A percentile compares a stretch with the other conserved stretches of the same genome.
phyloP scores from a whole-genome alignment of 164 flowering plant species.

The Euptelea pleiosperma region DNA sequence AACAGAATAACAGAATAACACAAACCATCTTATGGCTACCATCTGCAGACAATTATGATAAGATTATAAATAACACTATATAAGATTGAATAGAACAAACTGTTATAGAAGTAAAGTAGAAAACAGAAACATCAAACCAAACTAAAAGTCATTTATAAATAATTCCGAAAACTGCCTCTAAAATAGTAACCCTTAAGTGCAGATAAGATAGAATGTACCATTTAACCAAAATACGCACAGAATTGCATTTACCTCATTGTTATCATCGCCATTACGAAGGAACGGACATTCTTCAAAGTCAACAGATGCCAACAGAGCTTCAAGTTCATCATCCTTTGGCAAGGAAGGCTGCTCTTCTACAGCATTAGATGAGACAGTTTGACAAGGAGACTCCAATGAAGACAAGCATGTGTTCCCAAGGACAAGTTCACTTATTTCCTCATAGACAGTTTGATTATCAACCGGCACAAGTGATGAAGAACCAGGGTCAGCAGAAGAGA shows the following conservation, averaged over 20 bases:
- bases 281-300: constrained; percentile 8
- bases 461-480: constrained; percentile 1
- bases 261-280: not conserved
- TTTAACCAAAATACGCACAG: no score
- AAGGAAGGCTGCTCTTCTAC: not conserved
- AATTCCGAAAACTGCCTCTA: no score
- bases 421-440: not conserved
- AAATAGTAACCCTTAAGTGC: no score
- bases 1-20: no score
- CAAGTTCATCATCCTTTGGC: constrained; percentile 8
- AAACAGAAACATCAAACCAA: no score
- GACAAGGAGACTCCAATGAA: constrained; percentile 17
- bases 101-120: no score
- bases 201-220: no score
- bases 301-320: constrained; percentile 4
- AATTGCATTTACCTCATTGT: constrained; percentile 28
- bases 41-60: no score
- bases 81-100: no score
- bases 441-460: constrained; percentile 2
- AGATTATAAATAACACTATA: no score
- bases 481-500: constrained; percentile 5
- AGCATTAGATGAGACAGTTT: constrained; percentile 1
- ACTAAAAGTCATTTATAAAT: no score
- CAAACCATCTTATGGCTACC: no score
- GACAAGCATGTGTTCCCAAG: constrained; percentile 7